Percentiles rank a stretch among this genome's conserved stretches.
Evolutionary conservation across 2,329 filamentous ascomycete genomes (phyloP).

Genomic region (Sclerotinia borealis): DNA sequence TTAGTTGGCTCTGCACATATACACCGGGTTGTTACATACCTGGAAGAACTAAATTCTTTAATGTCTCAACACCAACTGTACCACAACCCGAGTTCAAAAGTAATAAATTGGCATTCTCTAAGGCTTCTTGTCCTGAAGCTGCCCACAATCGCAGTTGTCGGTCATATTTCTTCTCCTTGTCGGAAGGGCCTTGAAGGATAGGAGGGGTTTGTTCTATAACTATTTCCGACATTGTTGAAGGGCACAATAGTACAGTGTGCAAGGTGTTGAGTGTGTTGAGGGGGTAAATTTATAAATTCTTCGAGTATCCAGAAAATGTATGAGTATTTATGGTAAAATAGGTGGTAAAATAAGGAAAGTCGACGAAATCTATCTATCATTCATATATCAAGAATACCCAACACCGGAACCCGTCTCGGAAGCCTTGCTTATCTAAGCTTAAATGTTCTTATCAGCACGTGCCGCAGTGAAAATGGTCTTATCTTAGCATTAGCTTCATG

Average conservation of each 20-base stretch:
- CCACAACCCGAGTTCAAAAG: conserved; percentile 84
- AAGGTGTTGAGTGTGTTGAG: no score
- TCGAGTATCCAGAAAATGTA: not conserved
- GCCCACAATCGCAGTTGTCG: conserved; percentile 94
- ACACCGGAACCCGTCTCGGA: not conserved
- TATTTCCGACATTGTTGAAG: conserved; percentile 25
- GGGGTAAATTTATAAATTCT: not conserved
- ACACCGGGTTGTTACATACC: conserved; percentile 40
- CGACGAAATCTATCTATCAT: not conserved
- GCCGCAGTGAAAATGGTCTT: not conserved
- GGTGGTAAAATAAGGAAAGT: not conserved
- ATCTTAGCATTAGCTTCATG: conserved; percentile 6
- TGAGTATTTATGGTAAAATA: not conserved
- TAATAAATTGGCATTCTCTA: conserved; percentile 88
- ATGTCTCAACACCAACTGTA: conserved; percentile 78
- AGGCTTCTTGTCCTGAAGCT: conserved; percentile 79
- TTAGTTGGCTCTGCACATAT: conserved; percentile 9
- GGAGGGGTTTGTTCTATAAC: conserved; percentile 35
- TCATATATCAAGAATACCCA: not conserved
- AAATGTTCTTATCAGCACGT: conserved; percentile 6
- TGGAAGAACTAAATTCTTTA: conserved; percentile 96
- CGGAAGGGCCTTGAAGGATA: conserved; percentile 46
- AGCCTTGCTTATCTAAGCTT: conserved; percentile 11
- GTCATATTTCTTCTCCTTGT: conserved; percentile 77
- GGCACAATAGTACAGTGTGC: no score